phyloP scores from a whole-genome alignment of 164 flowering plant species.

The Dillenia turbinata region DNA sequence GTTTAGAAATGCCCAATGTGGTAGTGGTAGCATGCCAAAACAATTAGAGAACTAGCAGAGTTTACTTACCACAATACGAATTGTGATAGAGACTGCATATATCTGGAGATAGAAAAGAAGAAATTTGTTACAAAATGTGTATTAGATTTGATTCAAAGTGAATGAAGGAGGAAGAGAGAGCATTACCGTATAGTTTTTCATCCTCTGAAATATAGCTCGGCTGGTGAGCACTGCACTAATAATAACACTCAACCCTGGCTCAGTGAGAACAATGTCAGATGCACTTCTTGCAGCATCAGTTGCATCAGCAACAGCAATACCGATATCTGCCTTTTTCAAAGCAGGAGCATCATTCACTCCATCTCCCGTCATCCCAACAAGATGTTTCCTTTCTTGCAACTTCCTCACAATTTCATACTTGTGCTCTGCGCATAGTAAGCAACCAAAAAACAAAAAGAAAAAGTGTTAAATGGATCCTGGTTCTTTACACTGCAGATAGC shows the following conservation, averaged over 20 bases:
- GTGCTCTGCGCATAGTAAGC: too few species aligned
- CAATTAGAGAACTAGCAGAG: too few species aligned
- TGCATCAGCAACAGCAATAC: conserved; percentile 53
- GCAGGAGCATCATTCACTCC: too few species aligned
- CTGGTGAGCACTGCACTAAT: conserved; percentile 57
- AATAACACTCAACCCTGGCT: conserved; percentile 48
- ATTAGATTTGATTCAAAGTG: background rate
- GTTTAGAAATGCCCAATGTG: background rate
- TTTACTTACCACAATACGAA: conserved; percentile 46
- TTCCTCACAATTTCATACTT: too few species aligned
- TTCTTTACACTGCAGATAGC: too few species aligned
- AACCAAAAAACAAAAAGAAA: too few species aligned
- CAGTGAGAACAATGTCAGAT: conserved; percentile 48
- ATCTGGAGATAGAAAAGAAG: conserved; percentile 24
- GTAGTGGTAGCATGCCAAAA: too few species aligned
- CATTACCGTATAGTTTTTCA: conserved; percentile 53
- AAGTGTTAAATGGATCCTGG: too few species aligned
- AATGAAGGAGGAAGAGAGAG: background rate
- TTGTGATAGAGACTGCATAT: conserved; percentile 51
- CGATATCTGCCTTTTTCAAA: conserved; percentile 1
- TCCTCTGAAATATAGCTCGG: conserved; percentile 52
- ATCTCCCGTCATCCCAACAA: too few species aligned
- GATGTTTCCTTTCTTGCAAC: too few species aligned
- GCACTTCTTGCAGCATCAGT: conserved; percentile 56
- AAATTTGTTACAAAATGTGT: too few species aligned